Evolutionary conservation across 805 yeast genomes (phyloP).

Genomic region (Hanseniaspora pseudoguilliermondii): DNA sequence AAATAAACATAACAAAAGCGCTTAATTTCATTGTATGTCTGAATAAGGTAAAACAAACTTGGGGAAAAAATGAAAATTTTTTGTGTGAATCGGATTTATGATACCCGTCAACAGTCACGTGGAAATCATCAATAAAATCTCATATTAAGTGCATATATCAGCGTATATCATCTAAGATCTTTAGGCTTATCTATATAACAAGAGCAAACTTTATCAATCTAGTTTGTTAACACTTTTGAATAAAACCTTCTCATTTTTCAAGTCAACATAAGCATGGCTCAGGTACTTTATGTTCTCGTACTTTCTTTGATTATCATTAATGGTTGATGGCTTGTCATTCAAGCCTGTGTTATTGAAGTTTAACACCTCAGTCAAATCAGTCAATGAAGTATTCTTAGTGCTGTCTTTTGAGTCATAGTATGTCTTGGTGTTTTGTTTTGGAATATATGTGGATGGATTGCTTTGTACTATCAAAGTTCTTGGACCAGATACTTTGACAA

Average conservation of each 20-base stretch:
- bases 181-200: no score
- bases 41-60: no score
- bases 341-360: conserved; percentile 1
- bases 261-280: conserved; percentile 19
- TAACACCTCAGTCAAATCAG: not conserved
- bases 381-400: conserved; percentile 2
- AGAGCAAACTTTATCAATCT: not conserved
- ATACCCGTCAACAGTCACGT: no score
- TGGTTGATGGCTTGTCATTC: not conserved
- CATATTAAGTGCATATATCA: no score
- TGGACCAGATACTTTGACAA: conserved; percentile 26
- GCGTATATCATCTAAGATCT: no score
- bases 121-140: no score
- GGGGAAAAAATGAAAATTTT: no score
- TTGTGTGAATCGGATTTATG: no score
- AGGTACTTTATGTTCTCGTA: conserved; percentile 16
- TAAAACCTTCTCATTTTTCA: conserved; percentile 17
- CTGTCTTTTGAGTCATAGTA: conserved; percentile 2
- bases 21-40: no score
- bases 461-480: conserved; percentile 26
- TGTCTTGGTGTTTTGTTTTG: conserved; percentile 9
- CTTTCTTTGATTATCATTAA: not conserved
- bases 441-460: conserved; percentile 6
- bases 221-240: conserved; percentile 20
- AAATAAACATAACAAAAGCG: no score